phyloP scores from a whole-genome alignment of 2,329 filamentous ascomycete species.

The Paraphaeosphaeria minitans region DNA sequence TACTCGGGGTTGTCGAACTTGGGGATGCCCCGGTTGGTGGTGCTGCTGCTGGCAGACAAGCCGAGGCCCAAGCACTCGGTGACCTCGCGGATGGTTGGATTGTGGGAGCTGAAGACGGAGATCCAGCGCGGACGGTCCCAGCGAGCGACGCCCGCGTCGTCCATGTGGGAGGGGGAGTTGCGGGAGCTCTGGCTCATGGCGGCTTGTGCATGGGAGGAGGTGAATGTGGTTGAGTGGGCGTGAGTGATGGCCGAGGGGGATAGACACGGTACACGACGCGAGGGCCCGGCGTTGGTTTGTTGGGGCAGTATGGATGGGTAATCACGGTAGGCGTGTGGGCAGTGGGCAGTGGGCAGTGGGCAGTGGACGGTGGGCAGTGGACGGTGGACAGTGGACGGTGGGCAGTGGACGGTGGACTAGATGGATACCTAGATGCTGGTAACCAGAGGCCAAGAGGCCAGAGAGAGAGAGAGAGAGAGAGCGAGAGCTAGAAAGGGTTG shows the following conservation, averaged over 20 bases:
- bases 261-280: neutral
- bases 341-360: neutral
- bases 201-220: slow-evolving; percentile 8
- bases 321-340: neutral
- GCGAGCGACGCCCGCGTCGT: slow-evolving; percentile 39
- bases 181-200: slow-evolving; percentile 36
- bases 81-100: slow-evolving; percentile 46
- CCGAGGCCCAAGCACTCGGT: slow-evolving; percentile 44
- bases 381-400: too few relatives aligned
- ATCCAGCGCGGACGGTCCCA: slow-evolving; percentile 45
- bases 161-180: slow-evolving; percentile 29
- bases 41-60: slow-evolving; percentile 41
- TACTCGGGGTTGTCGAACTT: slow-evolving; percentile 47
- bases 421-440: too few relatives aligned
- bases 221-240: neutral
- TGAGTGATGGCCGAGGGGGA: too few relatives aligned
- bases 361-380: too few relatives aligned
- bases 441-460: too few relatives aligned
- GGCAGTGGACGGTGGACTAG: too few relatives aligned
- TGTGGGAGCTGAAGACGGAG: slow-evolving; percentile 45
- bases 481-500: neutral
- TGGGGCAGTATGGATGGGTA: neutral
- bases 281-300: slow-evolving; percentile 16
- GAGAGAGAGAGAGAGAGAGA: too few relatives aligned
- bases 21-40: slow-evolving; percentile 45